A percentile compares a stretch with the other conserved stretches of the same genome.
These are phyloP conservation scores for Fusarium domesticum DNA, from an alignment of 2,329 filamentous ascomycete genomes.

Conservation along the genomic window DNA sequence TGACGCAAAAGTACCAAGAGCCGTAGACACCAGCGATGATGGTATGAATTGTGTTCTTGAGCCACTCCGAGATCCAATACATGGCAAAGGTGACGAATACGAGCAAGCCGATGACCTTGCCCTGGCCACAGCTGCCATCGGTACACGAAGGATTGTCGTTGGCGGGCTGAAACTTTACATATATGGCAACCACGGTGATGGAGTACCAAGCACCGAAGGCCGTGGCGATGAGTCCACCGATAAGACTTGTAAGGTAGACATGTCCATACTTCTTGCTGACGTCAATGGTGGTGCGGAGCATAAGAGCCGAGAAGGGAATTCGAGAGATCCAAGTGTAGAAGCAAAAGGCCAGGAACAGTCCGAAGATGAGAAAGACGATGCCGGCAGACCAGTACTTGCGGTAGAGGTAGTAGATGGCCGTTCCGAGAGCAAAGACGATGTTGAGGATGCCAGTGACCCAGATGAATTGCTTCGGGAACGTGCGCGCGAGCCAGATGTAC, in stretches of 20 bases:
- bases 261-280: slow-evolving; percentile 81
- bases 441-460: slow-evolving; percentile 91
- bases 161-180: slow-evolving; percentile 74
- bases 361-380: slow-evolving; percentile 81
- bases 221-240: slow-evolving; percentile 74
- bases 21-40: slow-evolving; percentile 87
- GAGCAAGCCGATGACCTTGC: slow-evolving; percentile 77
- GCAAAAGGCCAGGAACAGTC: slow-evolving; percentile 70
- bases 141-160: slow-evolving; percentile 50
- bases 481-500: slow-evolving; percentile 73
- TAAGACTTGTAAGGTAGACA: slow-evolving; percentile 79
- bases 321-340: slow-evolving; percentile 87
- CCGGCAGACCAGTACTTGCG: slow-evolving; percentile 76
- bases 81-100: slow-evolving; percentile 87
- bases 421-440: slow-evolving; percentile 78
- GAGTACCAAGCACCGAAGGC: slow-evolving; percentile 83
- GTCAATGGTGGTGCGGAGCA: slow-evolving; percentile 83
- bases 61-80: slow-evolving; percentile 91
- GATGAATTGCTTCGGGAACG: slow-evolving; percentile 86
- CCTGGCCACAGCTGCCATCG: slow-evolving; percentile 65
- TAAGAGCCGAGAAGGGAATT: slow-evolving; percentile 87
- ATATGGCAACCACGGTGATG: slow-evolving; percentile 81
- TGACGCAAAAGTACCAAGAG: slow-evolving; percentile 82
- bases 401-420: slow-evolving; percentile 80
- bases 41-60: slow-evolving; percentile 91